Evolutionary conservation across 129 eudicot species (phyloP).

Genomic region (Flaveria sonorensis): DNA sequence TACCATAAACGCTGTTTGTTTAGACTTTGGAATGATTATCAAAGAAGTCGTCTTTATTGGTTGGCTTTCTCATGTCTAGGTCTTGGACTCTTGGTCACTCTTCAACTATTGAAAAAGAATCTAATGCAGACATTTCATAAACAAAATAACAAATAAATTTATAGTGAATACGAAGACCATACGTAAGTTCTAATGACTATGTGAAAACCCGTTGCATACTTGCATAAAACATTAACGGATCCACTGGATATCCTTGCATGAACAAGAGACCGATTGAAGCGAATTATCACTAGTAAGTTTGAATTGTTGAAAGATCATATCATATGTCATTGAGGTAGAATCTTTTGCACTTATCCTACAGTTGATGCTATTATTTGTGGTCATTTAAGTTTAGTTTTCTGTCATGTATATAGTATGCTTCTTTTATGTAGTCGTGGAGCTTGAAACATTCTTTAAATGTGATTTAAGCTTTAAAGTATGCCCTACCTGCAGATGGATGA

Average conservation of each 20-base stretch:
- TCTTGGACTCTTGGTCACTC: background rate
- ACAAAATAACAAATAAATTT: background rate
- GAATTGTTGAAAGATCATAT: background rate
- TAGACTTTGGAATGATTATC: background rate
- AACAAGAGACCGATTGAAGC: background rate
- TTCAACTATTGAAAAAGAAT: background rate
- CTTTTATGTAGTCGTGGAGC: background rate
- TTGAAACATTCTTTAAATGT: background rate
- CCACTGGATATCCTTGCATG: background rate
- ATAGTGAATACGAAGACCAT: background rate
- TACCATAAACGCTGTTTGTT: background rate
- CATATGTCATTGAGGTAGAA: background rate
- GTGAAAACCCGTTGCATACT: background rate
- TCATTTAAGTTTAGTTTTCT: background rate
- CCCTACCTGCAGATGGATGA: conserved; percentile 48
- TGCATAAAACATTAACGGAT: background rate
- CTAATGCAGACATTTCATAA: background rate
- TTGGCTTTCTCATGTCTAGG: background rate
- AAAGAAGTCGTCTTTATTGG: background rate
- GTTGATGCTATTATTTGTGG: background rate
- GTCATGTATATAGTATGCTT: background rate
- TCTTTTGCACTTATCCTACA: background rate
- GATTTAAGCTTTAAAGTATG: conserved; percentile 12
- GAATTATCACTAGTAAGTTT: background rate
- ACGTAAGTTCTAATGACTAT: background rate